Conservation (phyloP, 1,139 yeast species). For the Casaregolazyma lundiana region DNA sequence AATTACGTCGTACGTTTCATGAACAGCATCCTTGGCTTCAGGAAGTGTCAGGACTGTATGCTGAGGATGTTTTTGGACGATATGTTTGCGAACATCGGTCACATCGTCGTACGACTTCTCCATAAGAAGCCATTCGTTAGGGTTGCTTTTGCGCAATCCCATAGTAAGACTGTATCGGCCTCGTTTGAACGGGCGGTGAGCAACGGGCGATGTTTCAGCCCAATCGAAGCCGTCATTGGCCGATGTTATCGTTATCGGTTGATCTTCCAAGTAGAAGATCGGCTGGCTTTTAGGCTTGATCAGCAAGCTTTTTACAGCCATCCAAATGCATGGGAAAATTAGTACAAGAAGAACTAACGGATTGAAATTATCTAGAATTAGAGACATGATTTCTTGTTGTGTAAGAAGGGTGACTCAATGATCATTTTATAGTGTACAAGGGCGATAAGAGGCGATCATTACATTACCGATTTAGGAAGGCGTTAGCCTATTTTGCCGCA, state of each 20-base stretch:
- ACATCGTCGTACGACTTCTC: constrained; percentile 55
- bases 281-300: not conserved
- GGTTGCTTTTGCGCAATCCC: constrained; percentile 55
- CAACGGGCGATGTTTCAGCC: constrained; percentile 44
- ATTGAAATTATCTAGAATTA: not conserved
- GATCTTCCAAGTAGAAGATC: constrained; percentile 1
- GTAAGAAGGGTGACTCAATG: not conserved
- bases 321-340: not conserved
- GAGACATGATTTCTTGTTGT: not conserved
- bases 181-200: constrained; percentile 58
- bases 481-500: not conserved
- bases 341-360: not conserved
- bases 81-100: constrained; percentile 42
- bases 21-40: constrained; percentile 44
- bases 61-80: constrained; percentile 43
- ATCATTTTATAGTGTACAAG: not conserved
- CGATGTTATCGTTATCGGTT: constrained; percentile 15
- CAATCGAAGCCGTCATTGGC: constrained; percentile 37
- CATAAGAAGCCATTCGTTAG: constrained; percentile 62
- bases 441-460: not conserved
- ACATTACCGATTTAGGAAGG: not conserved
- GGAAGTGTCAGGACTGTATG: constrained; percentile 38
- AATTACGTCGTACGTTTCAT: constrained; percentile 52
- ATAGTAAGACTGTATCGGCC: constrained; percentile 62
- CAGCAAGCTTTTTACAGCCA: not conserved